Conservation (phyloP, 805 yeast genomes). For the Kazachstania viticola region DNA sequence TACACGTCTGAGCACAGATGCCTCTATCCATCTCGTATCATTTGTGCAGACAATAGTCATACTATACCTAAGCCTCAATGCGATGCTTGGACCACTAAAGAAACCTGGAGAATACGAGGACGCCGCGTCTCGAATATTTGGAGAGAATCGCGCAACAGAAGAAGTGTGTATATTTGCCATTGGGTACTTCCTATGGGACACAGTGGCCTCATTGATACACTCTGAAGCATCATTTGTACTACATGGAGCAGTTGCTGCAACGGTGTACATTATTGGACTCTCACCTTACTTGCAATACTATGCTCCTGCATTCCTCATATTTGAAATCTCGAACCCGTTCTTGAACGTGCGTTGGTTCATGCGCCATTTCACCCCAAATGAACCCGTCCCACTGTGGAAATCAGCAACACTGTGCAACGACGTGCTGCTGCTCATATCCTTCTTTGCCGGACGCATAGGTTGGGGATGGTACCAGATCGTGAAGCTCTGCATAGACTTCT, state of each 20-base stretch:
- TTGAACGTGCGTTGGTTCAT: slow-evolving; percentile 84
- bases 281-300: slow-evolving; percentile 66
- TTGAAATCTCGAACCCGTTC: slow-evolving; percentile 82
- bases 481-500: slow-evolving; percentile 37
- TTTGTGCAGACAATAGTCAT: slow-evolving; percentile 65
- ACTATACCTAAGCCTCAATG: slow-evolving; percentile 34
- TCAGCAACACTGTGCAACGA: slow-evolving; percentile 24
- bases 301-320: slow-evolving; percentile 67
- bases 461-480: slow-evolving; percentile 73
- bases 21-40: slow-evolving; percentile 59
- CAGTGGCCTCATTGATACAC: slow-evolving; percentile 48
- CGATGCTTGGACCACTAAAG: slow-evolving; percentile 10
- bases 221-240: slow-evolving; percentile 54
- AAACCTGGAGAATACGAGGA: slow-evolving; percentile 6
- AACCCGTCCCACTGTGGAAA: too few relatives aligned
- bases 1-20: slow-evolving; percentile 19
- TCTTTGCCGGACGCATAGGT: slow-evolving; percentile 60
- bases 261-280: slow-evolving; percentile 54
- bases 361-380: slow-evolving; percentile 15
- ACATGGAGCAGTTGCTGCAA: slow-evolving; percentile 63
- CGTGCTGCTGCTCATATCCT: slow-evolving; percentile 45
- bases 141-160: slow-evolving; percentile 15
- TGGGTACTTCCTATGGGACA: slow-evolving; percentile 86
- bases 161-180: slow-evolving; percentile 32
- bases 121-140: slow-evolving; percentile 19